These are phyloP conservation scores for Sistotremastrum niveocremeum DNA, from an alignment of 768 basidiomycete species.

Conservation along the genomic window DNA sequence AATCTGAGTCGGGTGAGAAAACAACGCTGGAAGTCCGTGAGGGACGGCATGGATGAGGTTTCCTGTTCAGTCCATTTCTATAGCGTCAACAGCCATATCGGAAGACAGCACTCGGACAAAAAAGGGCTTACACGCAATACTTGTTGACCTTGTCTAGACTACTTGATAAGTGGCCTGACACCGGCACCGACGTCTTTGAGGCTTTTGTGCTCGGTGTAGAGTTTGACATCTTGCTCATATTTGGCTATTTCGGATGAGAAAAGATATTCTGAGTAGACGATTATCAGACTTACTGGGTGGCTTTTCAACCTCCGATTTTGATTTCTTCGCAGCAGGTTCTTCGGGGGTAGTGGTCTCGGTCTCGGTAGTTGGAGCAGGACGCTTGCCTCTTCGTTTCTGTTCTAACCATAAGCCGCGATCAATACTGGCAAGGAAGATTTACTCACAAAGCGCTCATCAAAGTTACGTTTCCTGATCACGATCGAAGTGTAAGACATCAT, in stretches of 20 bases:
- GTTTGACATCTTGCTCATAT: slow-evolving; percentile 30
- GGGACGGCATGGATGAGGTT: no score
- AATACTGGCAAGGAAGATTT: not conserved
- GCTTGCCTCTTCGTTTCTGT: slow-evolving; percentile 49
- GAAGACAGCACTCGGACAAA: no score
- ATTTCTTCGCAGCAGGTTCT: slow-evolving; percentile 26
- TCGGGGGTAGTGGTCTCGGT: slow-evolving; percentile 22
- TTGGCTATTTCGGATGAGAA: slow-evolving; percentile 15
- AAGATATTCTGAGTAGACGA: not conserved
- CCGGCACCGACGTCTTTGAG: slow-evolving; percentile 32
- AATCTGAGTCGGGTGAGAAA: no score
- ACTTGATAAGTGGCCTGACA: slow-evolving; percentile 32
- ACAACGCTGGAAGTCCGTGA: no score
- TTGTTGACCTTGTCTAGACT: not conserved
- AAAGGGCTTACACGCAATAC: no score
- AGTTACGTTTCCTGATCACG: slow-evolving; percentile 38
- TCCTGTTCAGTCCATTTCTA: no score
- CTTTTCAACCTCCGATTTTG: slow-evolving; percentile 16
- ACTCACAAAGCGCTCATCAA: slow-evolving; percentile 51
- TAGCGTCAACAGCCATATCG: no score
- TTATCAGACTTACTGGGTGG: slow-evolving; percentile 19
- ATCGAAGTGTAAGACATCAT: slow-evolving; percentile 1
- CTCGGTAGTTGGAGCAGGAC: slow-evolving; percentile 25
- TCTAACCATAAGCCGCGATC: not conserved
- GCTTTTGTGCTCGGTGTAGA: slow-evolving; percentile 20